Conservation (phyloP, 1,284 basidiomycete species). For the Tausonia pullulans region DNA sequence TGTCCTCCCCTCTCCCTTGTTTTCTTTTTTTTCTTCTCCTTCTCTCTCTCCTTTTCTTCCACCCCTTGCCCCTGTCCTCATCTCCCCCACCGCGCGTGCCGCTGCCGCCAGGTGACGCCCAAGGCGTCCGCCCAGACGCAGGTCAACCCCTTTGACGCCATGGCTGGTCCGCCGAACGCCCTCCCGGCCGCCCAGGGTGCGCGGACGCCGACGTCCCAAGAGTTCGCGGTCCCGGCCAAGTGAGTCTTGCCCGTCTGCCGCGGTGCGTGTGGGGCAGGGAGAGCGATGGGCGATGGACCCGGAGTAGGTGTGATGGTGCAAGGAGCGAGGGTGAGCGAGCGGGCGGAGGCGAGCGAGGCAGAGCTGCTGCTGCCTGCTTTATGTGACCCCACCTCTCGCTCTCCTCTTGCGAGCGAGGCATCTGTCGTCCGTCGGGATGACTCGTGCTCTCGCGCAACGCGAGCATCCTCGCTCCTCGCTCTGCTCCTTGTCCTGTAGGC, state of each 20-base stretch:
- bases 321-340: not conserved
- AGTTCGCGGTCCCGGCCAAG: constrained; percentile 23
- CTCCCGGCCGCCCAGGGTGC: constrained; percentile 25
- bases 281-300: too few relatives aligned
- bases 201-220: constrained; percentile 31
- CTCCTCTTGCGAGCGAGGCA: not conserved
- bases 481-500: too few relatives aligned
- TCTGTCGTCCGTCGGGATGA: too few relatives aligned
- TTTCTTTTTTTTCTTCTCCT: not conserved
- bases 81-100: not conserved
- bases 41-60: not conserved
- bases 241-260: not conserved
- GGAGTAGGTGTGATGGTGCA: not conserved
- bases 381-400: not conserved
- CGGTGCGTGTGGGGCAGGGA: not conserved
- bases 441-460: too few relatives aligned
- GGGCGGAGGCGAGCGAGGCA: not conserved
- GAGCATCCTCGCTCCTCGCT: too few relatives aligned
- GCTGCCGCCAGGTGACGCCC: constrained; percentile 57
- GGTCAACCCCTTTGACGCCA: constrained; percentile 56
- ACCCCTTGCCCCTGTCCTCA: not conserved
- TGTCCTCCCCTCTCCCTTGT: not conserved
- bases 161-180: constrained; percentile 23
- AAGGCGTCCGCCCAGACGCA: constrained; percentile 43
- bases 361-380: not conserved